Conservation (phyloP, 208 protist genomes). For the Tritrichomonas foetus region DNA sequence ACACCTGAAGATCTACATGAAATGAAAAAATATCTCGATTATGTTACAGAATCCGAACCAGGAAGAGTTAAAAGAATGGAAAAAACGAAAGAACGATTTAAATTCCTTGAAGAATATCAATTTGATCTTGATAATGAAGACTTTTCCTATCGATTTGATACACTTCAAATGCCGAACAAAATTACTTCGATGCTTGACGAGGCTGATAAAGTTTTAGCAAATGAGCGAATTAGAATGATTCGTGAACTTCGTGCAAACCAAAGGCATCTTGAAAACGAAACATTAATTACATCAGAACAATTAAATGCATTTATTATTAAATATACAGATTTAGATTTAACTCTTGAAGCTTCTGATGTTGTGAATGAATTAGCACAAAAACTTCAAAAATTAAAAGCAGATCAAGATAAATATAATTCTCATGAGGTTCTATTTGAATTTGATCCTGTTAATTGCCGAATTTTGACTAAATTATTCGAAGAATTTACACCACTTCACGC, state of each 20-base stretch:
- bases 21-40: background rate
- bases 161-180: background rate
- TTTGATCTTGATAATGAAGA: conserved; percentile 7
- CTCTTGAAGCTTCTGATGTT: background rate
- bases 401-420: background rate
- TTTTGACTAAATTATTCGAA: background rate
- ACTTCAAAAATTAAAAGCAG: background rate
- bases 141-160: background rate
- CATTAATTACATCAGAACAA: background rate
- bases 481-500: background rate
- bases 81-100: background rate
- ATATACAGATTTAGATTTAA: conserved; percentile 11
- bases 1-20: background rate
- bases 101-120: background rate
- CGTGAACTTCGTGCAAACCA: background rate
- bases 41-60: background rate
- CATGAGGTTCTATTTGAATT: background rate
- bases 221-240: background rate
- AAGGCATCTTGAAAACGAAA: background rate
- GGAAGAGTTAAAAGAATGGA: background rate
- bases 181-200: background rate
- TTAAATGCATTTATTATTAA: background rate
- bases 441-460: background rate
- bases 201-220: background rate
- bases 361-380: background rate